Base-by-base conservation (phyloP, 805 yeast species). In the Candida odintsovae region DNA sequence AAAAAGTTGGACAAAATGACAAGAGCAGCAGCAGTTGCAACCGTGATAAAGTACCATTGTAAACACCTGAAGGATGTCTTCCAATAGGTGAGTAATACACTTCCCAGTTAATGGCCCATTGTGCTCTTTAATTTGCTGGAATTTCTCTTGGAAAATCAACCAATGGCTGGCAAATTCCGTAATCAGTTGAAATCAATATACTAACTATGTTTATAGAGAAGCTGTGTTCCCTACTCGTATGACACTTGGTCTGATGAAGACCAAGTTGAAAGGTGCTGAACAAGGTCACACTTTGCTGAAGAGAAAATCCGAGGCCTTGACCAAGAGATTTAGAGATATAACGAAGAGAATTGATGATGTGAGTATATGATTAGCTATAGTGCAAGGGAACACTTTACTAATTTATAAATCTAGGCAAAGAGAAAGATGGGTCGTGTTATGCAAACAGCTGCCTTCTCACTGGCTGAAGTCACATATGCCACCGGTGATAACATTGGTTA, bases 391-490 rank as follows among this genome's bases (percentile, higher is more conserved):
- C 19, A 12, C 19, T 9, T 35, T 20, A 47, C 53, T 50, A 49
- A 47, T 49, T 12, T 23, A 15, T 12, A 13, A 8, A 5, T 28
- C 20, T 16, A 66, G 63, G 83, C 98, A 39, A 92, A 92, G 70
- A 80, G 92, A 58, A 94, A 92, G 72, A 92, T 94, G 98, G 99
- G 98, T 43, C 77, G 92, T 54, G 96, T 92, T 39, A 92, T 92
- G 98, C 98, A 94, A 65, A 86, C 95, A 0, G 99, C 99, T 2
- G 95, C 98, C 1, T 92, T 92, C 66, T 90, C 98, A 8, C 76
- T 92, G 58, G 98, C 98, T 3, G 99, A 92, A 66, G 98, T 92
- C 41, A 84, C 94, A 40, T 94, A 94, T 63, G 99, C 99, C 22
- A 92, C 97, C 3, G 98, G 98, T 49, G 97, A 90, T 61, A 89